Evolutionary conservation across 163 green algal species (phyloP).

Genomic region (Scenedesmus sp.): DNA sequence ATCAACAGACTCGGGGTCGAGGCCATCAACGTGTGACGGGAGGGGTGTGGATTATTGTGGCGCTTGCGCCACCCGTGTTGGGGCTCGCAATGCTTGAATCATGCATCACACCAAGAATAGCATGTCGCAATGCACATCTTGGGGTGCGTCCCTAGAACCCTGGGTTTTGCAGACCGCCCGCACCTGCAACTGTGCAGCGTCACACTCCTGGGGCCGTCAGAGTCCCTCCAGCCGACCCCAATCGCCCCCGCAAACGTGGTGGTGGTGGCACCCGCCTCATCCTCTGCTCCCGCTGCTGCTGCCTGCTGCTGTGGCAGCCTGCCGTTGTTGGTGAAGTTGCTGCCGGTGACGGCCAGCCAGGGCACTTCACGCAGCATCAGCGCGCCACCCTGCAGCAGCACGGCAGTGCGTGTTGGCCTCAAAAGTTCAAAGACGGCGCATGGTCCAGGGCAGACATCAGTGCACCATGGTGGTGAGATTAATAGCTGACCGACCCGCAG

Average conservation of each 20-base stretch:
- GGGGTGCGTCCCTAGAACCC: too few species aligned
- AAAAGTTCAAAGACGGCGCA: too few species aligned
- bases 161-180: neutral
- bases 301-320: neutral
- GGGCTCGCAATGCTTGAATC: too few species aligned
- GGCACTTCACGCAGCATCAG: neutral
- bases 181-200: neutral
- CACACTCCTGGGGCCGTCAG: neutral
- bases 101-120: too few species aligned
- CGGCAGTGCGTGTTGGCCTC: too few species aligned
- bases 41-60: too few species aligned
- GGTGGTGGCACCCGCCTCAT: neutral
- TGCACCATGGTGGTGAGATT: too few species aligned
- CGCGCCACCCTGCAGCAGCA: conserved; percentile 1
- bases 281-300: neutral
- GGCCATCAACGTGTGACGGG: too few species aligned
- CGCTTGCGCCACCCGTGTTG: neutral
- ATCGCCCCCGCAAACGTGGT: neutral
- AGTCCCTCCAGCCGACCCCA: neutral
- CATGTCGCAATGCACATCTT: too few species aligned
- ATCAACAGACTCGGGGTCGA: too few species aligned
- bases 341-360: neutral
- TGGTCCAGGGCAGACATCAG: too few species aligned
- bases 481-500: too few species aligned
- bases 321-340: conserved; percentile 3